Base-by-base conservation (phyloP, 768 basidiomycete species). In the Agaricus sinodeliciosus region DNA sequence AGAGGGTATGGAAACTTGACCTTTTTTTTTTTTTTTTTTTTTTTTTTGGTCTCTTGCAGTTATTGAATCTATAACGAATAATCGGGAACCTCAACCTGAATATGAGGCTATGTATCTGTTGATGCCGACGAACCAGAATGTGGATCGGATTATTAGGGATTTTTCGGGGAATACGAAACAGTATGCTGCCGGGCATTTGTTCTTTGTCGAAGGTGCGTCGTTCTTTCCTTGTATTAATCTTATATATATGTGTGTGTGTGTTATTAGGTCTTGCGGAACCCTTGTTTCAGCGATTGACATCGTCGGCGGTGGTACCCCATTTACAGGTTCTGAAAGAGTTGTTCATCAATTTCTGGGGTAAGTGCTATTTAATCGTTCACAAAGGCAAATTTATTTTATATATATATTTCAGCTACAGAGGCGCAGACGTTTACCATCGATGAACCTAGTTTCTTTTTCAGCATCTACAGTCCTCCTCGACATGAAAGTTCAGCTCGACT, bases 71-170 rank as follows among this genome's bases (percentile, higher is more conserved):
- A 91, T 98, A 65, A 83, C 87, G 57, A 86, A 73, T 60, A 68
- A 84, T 63, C 85, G 96, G 58, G 84, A 89, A 34, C 84, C 90
- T 0, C 90, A 95, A 66, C 79, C 83, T 8, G 80, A 81, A 39
- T 84, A 95, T 47, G 94, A 97, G 68, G 96, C 93, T 31, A 74
- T 98, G 62, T 98, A 99, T 66, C 70, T 99, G 56, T 73, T 98
- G 55, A 95, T 94, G 82, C 90, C 96, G 13, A 98, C 96, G 3
- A 82, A 82, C 1, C 90, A 93, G 72, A 98, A 98, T 67, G 82
- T 98, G 41, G 86, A 95, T 52, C 81, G 94, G 18, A 77, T 99
- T 62, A 86, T 98, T 60, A 81, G 76, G 31, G 96, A 99, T 69
- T 95, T 93, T 57, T 66, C 71, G 28, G 64, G 66, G 48, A 77